Percentiles rank a stretch among this genome's conserved stretches.
These are phyloP conservation scores for Syncephalastrum racemosum DNA, from an alignment of 371 early-diverging fungal genomes.

Conservation along the genomic window DNA sequence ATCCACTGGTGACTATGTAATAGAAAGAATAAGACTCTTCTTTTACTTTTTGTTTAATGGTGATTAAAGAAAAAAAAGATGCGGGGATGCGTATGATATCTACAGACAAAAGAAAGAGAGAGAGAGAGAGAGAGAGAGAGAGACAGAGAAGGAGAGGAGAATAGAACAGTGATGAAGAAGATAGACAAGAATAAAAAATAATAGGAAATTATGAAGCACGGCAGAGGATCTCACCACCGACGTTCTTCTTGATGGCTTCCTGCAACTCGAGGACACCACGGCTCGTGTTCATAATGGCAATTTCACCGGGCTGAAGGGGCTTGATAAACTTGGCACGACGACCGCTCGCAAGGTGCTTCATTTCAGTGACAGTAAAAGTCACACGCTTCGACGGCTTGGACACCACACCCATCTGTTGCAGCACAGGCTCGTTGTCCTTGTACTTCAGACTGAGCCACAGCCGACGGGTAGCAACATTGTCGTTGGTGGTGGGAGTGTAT, in stretches of 20 bases:
- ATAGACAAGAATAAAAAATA: background rate
- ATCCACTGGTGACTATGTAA: slow-evolving; percentile 71
- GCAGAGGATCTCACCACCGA: slow-evolving; percentile 90
- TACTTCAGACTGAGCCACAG: slow-evolving; percentile 95
- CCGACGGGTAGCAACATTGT: slow-evolving; percentile 84
- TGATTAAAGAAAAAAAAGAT: background rate
- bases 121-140: no score
- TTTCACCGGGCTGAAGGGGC: slow-evolving; percentile 88
- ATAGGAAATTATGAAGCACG: slow-evolving; percentile 47
- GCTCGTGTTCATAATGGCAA: slow-evolving; percentile 85
- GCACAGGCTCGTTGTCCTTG: slow-evolving; percentile 80
- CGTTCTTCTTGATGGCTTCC: slow-evolving; percentile 82
- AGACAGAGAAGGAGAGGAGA: background rate
- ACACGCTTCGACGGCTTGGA: slow-evolving; percentile 85
- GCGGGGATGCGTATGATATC: no score
- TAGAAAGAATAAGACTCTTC: slow-evolving; percentile 3
- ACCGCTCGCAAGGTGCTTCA: slow-evolving; percentile 72
- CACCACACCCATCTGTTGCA: slow-evolving; percentile 70
- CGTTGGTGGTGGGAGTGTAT: slow-evolving; percentile 77
- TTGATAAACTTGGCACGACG: slow-evolving; percentile 72
- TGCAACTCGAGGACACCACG: slow-evolving; percentile 91
- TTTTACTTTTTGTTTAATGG: slow-evolving; percentile 2
- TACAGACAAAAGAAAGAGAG: slow-evolving; percentile 4
- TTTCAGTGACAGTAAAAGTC: slow-evolving; percentile 76
- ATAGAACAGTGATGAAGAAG: background rate